Conservation (phyloP, 768 basidiomycete genomes). For the Russula foetens region DNA sequence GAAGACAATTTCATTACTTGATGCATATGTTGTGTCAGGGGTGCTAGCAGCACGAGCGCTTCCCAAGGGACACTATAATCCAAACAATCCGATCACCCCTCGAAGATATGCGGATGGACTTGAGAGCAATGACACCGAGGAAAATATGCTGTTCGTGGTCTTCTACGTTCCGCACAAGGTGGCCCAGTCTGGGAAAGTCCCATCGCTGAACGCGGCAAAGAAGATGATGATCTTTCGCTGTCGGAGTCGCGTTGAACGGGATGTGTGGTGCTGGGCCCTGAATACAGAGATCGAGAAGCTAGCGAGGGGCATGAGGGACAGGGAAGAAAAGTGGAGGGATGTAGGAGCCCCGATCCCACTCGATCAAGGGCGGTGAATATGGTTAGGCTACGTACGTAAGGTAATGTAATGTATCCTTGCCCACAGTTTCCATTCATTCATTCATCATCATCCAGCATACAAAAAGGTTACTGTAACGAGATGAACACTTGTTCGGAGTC, state of each 20-base stretch:
- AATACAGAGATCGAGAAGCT: constrained; percentile 85
- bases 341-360: constrained; percentile 42
- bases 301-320: constrained; percentile 47
- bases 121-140: constrained; percentile 78
- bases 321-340: constrained; percentile 61
- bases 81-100: constrained; percentile 43
- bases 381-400: not conserved
- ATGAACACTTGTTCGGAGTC: not conserved
- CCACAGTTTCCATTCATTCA: too few relatives aligned
- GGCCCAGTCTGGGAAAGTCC: constrained; percentile 28
- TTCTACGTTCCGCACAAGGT: constrained; percentile 45
- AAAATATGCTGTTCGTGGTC: constrained; percentile 82
- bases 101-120: constrained; percentile 87
- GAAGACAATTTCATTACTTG: constrained; percentile 52
- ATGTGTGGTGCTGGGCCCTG: constrained; percentile 92
- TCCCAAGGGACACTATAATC: constrained; percentile 53
- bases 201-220: constrained; percentile 46
- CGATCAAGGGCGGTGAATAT: not conserved
- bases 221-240: constrained; percentile 62
- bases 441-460: not conserved
- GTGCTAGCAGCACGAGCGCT: constrained; percentile 65
- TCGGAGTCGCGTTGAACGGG: constrained; percentile 80
- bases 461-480: not conserved
- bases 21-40: constrained; percentile 84
- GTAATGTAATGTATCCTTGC: too few relatives aligned